Base-by-base conservation (phyloP, 2,329 filamentous ascomycete species). In the Capronia coronata region DNA sequence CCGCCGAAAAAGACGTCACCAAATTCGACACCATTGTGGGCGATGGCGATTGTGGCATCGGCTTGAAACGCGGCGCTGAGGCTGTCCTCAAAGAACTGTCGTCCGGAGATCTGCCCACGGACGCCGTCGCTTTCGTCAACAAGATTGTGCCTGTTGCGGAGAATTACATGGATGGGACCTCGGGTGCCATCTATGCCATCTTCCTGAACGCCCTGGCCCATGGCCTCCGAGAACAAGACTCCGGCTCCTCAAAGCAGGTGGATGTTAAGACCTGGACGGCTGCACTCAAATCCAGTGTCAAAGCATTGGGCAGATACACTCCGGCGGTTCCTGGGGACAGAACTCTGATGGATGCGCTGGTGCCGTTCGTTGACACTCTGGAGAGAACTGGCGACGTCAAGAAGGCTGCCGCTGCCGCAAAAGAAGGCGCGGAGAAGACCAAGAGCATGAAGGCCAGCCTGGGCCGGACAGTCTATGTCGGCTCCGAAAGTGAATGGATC, bases 371-470 rank as follows among this genome's bases (percentile, higher is more conserved):
- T 44, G 78, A 87, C 37, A 79, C 76, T 2, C 75, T 97, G 2
- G 74, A 70, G 5, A 68, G 77, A 62, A 82, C 81, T 0, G 79
- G 79, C 11, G 79, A 86, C 63, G 66, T 93, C 16, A 76, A 79
- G 57, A 75, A 81, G 64, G 90, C 93, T 6, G 88, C 87, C 0
- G 74, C 80, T 60, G 88, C 87, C 1, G 84, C 89, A 0, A 78
- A 79, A 56, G 75, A 81, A 40, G 93, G 85, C 0, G 85, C 90
- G 2, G 84, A 91, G 57, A 79, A 79, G 23, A 97, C 93, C 16
- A 94, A 90, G 72, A 86, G 84, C 19, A 96, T 98, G 90, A 81
- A 85, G 66, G 87, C 93, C 35, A 93, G 84, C 60, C 72, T 98
- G 34, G 93, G 93, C 6, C 74, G 88, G 51, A 80, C 84, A 1